These are phyloP conservation scores for Candida corydali DNA, from an alignment of 805 yeast genomes.

Conservation along the genomic window DNA sequence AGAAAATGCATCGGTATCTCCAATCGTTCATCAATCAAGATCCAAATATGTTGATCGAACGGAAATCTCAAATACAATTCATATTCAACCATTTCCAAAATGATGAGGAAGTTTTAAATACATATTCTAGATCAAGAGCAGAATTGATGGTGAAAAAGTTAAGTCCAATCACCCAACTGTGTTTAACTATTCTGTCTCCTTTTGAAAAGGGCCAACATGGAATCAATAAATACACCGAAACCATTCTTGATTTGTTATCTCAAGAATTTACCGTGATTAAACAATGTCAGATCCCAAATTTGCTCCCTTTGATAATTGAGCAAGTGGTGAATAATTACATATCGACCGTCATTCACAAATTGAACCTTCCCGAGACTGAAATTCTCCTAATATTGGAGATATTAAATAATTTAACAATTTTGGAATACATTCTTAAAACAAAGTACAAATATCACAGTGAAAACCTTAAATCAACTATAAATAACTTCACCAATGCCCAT, in stretches of 20 bases:
- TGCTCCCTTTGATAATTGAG: background rate
- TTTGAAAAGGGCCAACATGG: conserved; percentile 64
- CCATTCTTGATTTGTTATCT: conserved; percentile 45
- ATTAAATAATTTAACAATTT: conserved; percentile 37
- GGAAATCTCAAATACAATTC: conserved; percentile 30
- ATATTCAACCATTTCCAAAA: conserved; percentile 44
- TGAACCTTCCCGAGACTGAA: conserved; percentile 15
- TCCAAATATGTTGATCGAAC: conserved; percentile 18
- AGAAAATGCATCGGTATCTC: conserved; percentile 42
- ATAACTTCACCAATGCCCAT: conserved; percentile 17
- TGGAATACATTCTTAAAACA: conserved; percentile 14
- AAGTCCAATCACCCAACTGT: conserved; percentile 29
- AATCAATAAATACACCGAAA: conserved; percentile 49
- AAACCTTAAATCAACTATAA: conserved; percentile 12
- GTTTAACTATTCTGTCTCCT: conserved; percentile 29
- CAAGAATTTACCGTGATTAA: conserved; percentile 46
- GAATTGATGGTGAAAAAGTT: conserved; percentile 39
- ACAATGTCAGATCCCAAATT: conserved; percentile 18
- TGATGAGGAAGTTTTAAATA: conserved; percentile 14
- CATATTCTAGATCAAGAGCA: conserved; percentile 20
- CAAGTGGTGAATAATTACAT: background rate
- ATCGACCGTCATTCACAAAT: conserved; percentile 11
- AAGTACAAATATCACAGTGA: conserved; percentile 3
- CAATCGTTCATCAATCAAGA: conserved; percentile 4
- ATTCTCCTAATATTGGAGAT: conserved; percentile 35